A percentile compares a stretch with the other conserved stretches of the same genome.
Evolutionary conservation across 2,329 filamentous ascomycete species (phyloP).

Genomic region (Trichoderma arundinaceum): DNA sequence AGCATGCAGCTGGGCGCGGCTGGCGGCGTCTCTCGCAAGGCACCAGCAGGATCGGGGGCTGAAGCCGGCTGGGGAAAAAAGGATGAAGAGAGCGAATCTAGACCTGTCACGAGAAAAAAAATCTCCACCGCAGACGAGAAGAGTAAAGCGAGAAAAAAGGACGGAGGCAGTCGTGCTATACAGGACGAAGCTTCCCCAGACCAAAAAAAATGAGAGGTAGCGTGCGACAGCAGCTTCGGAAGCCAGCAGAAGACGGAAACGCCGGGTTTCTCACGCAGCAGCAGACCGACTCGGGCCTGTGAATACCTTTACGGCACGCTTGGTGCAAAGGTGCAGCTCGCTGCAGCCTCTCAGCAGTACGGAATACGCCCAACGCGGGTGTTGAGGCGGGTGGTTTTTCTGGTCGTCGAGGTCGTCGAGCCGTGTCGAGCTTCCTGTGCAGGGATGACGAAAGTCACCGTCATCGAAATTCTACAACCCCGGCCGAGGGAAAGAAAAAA

Average conservation of each 20-base stretch:
- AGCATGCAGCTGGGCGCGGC: constrained; percentile 16
- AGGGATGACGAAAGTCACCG: constrained; percentile 27
- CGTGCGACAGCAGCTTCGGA: constrained; percentile 3
- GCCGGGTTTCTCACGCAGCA: constrained; percentile 9
- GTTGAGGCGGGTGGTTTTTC: constrained; percentile 16
- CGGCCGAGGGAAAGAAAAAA: constrained; percentile 20
- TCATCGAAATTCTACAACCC: constrained; percentile 31
- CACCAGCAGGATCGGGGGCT: neutral
- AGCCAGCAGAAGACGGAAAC: constrained; percentile 1
- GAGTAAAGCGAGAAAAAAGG: neutral
- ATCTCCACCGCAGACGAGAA: constrained; percentile 1
- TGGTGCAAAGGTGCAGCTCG: constrained; percentile 13
- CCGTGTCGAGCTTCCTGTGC: constrained; percentile 24
- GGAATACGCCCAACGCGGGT: constrained; percentile 1
- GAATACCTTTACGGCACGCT: constrained; percentile 16
- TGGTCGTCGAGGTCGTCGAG: constrained; percentile 22
- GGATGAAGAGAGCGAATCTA: constrained; percentile 14
- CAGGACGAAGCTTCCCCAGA: constrained; percentile 26
- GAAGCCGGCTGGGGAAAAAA: constrained; percentile 10
- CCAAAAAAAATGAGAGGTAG: constrained; percentile 25
- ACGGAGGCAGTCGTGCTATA: constrained; percentile 24
- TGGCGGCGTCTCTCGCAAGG: neutral
- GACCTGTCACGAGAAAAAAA: constrained; percentile 19
- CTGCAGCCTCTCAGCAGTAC: neutral
- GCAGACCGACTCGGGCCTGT: neutral